Base-by-base conservation (phyloP, 1,284 basidiomycete species). In the Puccinia coronata region DNA sequence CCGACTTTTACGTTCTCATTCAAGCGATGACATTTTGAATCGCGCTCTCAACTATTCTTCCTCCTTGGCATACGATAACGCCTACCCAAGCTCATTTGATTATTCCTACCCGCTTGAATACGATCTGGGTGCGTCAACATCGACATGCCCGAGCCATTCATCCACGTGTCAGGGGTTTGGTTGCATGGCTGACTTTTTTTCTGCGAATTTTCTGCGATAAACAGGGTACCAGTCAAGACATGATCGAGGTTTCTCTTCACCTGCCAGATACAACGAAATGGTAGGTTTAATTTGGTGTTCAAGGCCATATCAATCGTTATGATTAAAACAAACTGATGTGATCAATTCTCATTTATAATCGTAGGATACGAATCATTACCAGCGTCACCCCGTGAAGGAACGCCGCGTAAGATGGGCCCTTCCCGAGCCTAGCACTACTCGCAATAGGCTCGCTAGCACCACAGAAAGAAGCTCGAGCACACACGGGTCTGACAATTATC, bases 331-430 rank as follows among this genome's bases (percentile, higher is more conserved):
- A 49, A 51, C 67, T 69, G 2, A 69, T 47, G 6, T 20, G 41
- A 18, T 14, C 47, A 11, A 23, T 47, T 47, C 4, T 28, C 47
- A 69, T 28, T 2, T n/a, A 49, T 49, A 1, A 34, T 28, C 67
- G 14, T 25, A 51, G 67, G 41, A 25, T 43, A 28, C 41, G 14
- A 69, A n/a, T 39, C 23, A 39, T 51, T 43, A 69, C 67, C 67
- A 69, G 23, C 67, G 47, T 23, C 41, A 69, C 18, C 67, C 67
- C 34, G 41, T 47, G 12, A 69, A 69, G 20, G 67, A 51, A 43
- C 67, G 67, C 12, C 67, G 28, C 18, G 67, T 69, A 41, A 69
- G 34, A 20, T 69, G 67, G 67, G 67, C 41, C 28, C 67, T 69
- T 25, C 41, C n/a, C 16, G 67, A 69, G 41, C 28, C 23, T 69